Percentiles rank a stretch among this genome's conserved stretches.
Conservation (phyloP, 257 asterid species). For the Salvia miltiorrhiza region DNA sequence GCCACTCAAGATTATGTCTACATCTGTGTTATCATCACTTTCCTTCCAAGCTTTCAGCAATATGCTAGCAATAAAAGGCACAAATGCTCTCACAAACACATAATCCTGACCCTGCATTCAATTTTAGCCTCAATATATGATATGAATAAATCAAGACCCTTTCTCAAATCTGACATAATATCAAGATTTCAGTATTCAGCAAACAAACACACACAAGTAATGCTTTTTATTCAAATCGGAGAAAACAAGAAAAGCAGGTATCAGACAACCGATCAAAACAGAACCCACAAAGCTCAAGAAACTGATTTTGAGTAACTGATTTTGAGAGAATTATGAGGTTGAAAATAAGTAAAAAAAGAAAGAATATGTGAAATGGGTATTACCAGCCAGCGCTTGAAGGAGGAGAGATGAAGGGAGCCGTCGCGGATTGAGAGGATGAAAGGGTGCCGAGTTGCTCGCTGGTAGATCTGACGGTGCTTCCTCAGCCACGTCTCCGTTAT, state of each 20-base stretch:
- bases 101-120: conserved; percentile 81
- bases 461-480: conserved; percentile 47
- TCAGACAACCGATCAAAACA: neutral
- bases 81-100: conserved; percentile 67
- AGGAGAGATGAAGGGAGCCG: conserved; percentile 58
- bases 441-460: conserved; percentile 74
- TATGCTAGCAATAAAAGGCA: conserved; percentile 60
- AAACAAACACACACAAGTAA: neutral
- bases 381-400: conserved; percentile 94
- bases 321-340: neutral
- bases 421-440: conserved; percentile 64
- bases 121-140: neutral
- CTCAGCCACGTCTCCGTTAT: conserved; percentile 49
- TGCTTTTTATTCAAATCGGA: neutral
- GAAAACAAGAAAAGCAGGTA: neutral
- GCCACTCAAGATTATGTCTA: conserved; percentile 66
- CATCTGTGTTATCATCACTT: conserved; percentile 44
- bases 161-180: neutral
- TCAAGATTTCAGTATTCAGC: neutral
- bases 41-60: conserved; percentile 76
- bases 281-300: neutral
- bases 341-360: neutral
- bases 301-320: neutral
- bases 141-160: no score
- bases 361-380: neutral